Conservation (phyloP, 495 filamentous ascomycete species). For the Aspergillus campestris region DNA sequence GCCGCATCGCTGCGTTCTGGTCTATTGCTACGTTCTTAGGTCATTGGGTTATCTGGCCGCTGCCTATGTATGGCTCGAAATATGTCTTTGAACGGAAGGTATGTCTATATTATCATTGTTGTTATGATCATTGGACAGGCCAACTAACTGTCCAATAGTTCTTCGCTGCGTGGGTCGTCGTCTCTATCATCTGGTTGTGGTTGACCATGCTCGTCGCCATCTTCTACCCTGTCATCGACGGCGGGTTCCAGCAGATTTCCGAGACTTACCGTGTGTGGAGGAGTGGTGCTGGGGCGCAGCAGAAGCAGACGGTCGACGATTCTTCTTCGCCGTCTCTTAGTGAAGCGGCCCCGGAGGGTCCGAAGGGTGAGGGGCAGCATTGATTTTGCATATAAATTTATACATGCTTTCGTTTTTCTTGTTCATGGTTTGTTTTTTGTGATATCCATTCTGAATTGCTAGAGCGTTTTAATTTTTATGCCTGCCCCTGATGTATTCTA, state of each 20-base stretch:
- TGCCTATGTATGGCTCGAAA: slow-evolving; percentile 34
- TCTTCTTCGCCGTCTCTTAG: too few species aligned
- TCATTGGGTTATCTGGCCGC: slow-evolving; percentile 33
- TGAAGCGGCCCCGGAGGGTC: too few species aligned
- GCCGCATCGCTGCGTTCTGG: slow-evolving; percentile 29
- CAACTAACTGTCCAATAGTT: slow-evolving; percentile 34
- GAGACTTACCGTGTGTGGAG: slow-evolving; percentile 16
- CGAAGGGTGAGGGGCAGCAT: too few species aligned
- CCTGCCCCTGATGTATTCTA: too few species aligned
- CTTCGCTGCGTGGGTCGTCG: slow-evolving; percentile 69
- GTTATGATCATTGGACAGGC: neutral
- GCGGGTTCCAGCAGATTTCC: slow-evolving; percentile 20
- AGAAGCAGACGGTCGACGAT: too few species aligned
- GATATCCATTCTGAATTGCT: too few species aligned
- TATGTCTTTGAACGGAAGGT: slow-evolving; percentile 28
- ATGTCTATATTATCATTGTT: neutral
- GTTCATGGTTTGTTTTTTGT: too few species aligned
- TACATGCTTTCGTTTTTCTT: too few species aligned
- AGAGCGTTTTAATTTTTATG: too few species aligned
- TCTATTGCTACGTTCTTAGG: slow-evolving; percentile 28
- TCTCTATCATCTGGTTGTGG: slow-evolving; percentile 72
- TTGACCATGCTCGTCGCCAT: slow-evolving; percentile 25
- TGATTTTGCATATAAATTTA: too few species aligned
- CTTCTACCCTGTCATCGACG: slow-evolving; percentile 29
- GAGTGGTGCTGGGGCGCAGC: neutral